Percentiles rank a stretch among this genome's conserved stretches.
Evolutionary conservation across 2,329 filamentous ascomycete genomes (phyloP).

Genomic region (Colletotrichum caudatum): DNA sequence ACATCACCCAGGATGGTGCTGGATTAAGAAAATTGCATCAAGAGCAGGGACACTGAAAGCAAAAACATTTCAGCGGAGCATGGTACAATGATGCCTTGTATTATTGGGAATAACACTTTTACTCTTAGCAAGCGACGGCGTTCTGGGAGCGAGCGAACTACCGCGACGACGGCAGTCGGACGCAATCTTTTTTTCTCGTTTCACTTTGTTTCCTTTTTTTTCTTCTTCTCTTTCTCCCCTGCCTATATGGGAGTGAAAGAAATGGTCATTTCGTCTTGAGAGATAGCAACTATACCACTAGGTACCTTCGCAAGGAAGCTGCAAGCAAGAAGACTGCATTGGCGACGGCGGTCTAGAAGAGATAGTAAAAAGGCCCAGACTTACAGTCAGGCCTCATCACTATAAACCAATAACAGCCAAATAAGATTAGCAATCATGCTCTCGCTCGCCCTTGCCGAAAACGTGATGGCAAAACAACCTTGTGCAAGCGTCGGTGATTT

Average conservation of each 20-base stretch:
- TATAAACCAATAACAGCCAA: conserved; percentile 9
- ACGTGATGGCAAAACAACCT: not conserved
- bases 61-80: conserved; percentile 17
- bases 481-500: not conserved
- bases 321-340: conserved; percentile 9
- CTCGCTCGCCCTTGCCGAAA: not conserved
- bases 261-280: not conserved
- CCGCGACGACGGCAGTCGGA: conserved; percentile 26
- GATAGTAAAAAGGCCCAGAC: not conserved
- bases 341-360: not conserved
- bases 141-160: conserved; percentile 20
- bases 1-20: conserved; percentile 29
- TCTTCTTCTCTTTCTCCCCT: not conserved
- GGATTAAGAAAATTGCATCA: not conserved
- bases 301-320: conserved; percentile 15
- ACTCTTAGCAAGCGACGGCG: conserved; percentile 34
- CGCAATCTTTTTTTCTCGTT: not conserved
- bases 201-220: not conserved
- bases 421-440: not conserved
- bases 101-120: conserved; percentile 6
- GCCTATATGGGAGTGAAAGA: not conserved
- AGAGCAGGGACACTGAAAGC: not conserved
- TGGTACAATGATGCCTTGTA: conserved; percentile 31
- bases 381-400: not conserved
- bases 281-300: conserved; percentile 26